phyloP scores from a whole-genome alignment of 495 filamentous ascomycete species.

The Penicillium silybi region DNA sequence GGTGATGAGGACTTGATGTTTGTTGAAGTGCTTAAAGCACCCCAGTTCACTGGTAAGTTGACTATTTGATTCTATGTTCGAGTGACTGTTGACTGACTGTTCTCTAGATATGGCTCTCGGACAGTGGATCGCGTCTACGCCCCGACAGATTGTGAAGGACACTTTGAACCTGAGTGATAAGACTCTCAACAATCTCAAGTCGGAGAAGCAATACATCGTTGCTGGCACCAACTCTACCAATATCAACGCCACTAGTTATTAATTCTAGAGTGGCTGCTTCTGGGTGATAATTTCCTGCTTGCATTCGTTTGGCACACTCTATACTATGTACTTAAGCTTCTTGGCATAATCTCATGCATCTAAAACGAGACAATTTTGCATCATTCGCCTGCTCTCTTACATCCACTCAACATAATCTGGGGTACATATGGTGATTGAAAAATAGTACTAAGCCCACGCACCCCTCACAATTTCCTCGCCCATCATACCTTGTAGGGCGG shows the following conservation, averaged over 20 bases:
- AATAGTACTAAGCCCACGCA: not conserved
- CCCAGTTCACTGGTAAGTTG: slow-evolving; percentile 52
- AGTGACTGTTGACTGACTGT: slow-evolving; percentile 8
- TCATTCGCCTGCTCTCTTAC: not conserved
- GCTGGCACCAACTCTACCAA: no score
- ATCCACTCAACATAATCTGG: not conserved
- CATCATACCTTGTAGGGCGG: slow-evolving; percentile 21
- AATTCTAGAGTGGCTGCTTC: not conserved
- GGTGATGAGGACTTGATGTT: slow-evolving; percentile 65
- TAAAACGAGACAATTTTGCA: not conserved
- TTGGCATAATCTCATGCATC: not conserved
- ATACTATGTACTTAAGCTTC: not conserved
- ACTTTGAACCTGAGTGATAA: slow-evolving; percentile 54
- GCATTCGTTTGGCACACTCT: not conserved
- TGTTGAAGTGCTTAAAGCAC: slow-evolving; percentile 65
- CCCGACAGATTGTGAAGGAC: slow-evolving; percentile 60
- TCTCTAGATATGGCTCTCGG: slow-evolving; percentile 54
- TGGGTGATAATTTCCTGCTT: not conserved
- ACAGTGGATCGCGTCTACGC: slow-evolving; percentile 62
- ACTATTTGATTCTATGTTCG: not conserved
- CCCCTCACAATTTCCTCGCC: not conserved
- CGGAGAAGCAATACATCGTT: slow-evolving; percentile 59
- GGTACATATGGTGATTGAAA: not conserved
- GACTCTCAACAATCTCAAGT: slow-evolving; percentile 52
- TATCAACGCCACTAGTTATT: slow-evolving; percentile 7